Conservation (phyloP, 257 asterid genomes). For the Gentiana dahurica region DNA sequence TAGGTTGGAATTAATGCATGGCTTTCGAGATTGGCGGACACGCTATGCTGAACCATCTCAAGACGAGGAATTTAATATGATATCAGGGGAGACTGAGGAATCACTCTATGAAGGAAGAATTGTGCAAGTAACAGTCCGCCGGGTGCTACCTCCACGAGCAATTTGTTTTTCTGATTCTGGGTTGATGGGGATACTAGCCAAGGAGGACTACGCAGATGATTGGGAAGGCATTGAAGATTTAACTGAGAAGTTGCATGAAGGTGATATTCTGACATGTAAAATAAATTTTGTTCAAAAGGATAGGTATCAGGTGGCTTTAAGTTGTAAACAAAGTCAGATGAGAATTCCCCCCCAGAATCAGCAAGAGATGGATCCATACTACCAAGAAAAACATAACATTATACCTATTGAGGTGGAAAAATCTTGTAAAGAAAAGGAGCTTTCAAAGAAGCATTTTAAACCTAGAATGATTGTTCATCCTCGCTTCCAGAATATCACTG, state of each 20-base stretch:
- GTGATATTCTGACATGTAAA: conserved; percentile 70
- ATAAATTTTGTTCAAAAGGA: conserved; percentile 73
- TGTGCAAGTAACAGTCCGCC: conserved; percentile 87
- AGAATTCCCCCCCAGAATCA: conserved; percentile 35
- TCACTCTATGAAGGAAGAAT: conserved; percentile 82
- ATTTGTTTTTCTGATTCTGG: conserved; percentile 78
- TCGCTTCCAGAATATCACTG: conserved; percentile 72
- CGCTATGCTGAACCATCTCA: conserved; percentile 56
- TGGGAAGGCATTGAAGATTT: conserved; percentile 61
- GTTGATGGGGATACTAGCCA: conserved; percentile 64
- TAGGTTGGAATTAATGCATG: conserved; percentile 82
- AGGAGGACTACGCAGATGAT: conserved; percentile 72
- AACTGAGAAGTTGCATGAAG: conserved; percentile 67
- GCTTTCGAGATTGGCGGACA: conserved; percentile 88
- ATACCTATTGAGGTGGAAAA: conserved; percentile 46
- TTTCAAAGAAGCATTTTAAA: conserved; percentile 78
- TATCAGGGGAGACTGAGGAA: conserved; percentile 84
- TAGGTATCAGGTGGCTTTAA: conserved; percentile 75
- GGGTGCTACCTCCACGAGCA: conserved; percentile 75
- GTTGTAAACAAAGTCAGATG: conserved; percentile 70
- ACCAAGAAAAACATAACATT: conserved; percentile 59
- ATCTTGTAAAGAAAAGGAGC: conserved; percentile 73
- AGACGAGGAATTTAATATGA: conserved; percentile 90
- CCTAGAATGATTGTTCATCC: conserved; percentile 95
- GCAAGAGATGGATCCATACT: conserved; percentile 52